Base-by-base conservation (phyloP, 176 grass and related monocot species). In the Eragrostis nindensis region DNA sequence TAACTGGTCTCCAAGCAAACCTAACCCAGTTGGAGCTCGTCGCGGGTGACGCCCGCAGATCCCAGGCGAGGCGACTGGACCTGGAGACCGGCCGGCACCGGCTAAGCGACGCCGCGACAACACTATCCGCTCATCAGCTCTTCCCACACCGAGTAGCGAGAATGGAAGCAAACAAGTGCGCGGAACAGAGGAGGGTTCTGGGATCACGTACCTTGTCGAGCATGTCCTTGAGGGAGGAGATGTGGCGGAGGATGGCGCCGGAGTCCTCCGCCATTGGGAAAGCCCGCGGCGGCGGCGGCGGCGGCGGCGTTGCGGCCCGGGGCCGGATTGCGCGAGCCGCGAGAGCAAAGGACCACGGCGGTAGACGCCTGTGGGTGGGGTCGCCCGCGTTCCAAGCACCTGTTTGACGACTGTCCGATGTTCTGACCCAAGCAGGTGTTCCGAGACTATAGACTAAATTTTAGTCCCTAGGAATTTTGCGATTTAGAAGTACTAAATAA, bases 151-250 rank as follows among this genome's bases (percentile, higher is more conserved):
- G 57, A 61, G 11, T 24, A 11, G 55, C 2, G n/a, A 59, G 7
- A 59, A 61, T 14, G 24, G 57, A 27, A 61, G 24, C 44, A 65
- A 32, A 36, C 30, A 62, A 85, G 3, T 47, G 40, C 5, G 66
- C 27, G 18, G 42, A 15, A n/a, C n/a, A 46, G 68, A 71, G 68
- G 46, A 39, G 41, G 75, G 10, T 19, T 74, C 5, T 46, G 15
- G 70, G 50, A 61, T 52, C 24, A 15, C 5, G 66, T 68, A 94
- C 94, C 92, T 92, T 86, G 90, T 97, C 89, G 76, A 97, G 89
- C 94, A 97, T 97, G 29, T 92, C 94, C 87, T 97, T 92, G 68
- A 97, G 89, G 73, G 94, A 90, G 65, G 91, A 94, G 59, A 97
- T 97, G 76, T 94, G 88, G 69, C 90, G 89, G 73, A 97, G 92